Conservation (phyloP, 208 protist species). For the Naegleria gruberi region DNA sequence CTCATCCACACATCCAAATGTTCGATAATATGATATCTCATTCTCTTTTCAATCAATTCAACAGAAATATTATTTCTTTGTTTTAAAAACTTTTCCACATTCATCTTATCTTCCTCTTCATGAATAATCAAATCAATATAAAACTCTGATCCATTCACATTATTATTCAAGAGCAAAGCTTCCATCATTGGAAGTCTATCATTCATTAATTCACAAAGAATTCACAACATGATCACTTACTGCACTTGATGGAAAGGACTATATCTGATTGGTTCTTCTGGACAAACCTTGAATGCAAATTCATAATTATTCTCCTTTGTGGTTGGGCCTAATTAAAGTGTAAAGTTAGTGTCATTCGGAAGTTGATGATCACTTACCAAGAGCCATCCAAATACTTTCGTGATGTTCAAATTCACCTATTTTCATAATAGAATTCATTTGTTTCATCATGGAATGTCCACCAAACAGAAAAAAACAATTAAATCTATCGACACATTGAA, state of each 20-base stretch:
- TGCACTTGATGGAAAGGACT: neutral
- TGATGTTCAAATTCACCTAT: neutral
- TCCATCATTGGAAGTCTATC: neutral
- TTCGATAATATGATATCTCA: neutral
- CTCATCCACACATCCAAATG: slow-evolving; percentile 31
- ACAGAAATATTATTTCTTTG: neutral
- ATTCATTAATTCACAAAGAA: neutral
- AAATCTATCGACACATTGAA: too few relatives aligned
- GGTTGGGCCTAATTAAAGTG: neutral
- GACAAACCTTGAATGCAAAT: neutral
- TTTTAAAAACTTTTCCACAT: neutral
- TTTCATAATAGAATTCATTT: too few relatives aligned
- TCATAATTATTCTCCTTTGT: neutral
- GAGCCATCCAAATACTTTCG: neutral
- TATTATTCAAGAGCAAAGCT: neutral
- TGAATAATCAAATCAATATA: neutral
- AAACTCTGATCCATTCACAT: neutral
- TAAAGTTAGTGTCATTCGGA: too few relatives aligned
- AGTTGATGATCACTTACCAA: neutral
- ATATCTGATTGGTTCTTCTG: neutral
- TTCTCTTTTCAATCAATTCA: neutral
- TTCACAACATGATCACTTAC: neutral
- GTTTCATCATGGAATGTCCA: too few relatives aligned
- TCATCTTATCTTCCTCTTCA: neutral
- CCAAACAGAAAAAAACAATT: too few relatives aligned